Evolutionary conservation across 2,329 filamentous ascomycete species (phyloP), one percentile per base, ranked within the genome.

Genomic region (Diaporthe ilicicola): DNA sequence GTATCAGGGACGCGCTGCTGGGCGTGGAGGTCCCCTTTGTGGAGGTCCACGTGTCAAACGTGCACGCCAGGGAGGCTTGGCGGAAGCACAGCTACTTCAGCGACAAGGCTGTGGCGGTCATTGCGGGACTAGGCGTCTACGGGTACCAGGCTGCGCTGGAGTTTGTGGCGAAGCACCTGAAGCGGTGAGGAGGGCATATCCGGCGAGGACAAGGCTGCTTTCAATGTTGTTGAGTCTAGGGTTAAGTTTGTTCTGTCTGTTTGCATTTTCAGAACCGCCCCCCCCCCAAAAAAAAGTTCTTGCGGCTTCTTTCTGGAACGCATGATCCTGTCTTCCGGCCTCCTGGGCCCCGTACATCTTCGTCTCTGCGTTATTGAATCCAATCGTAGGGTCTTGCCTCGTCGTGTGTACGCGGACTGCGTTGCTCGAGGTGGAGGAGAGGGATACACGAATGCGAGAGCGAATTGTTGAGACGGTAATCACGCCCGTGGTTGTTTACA

Each of bases 41-140:
- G 56, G 93, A 95, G 82, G 80, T 94, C n/a, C 93, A 95, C 78
- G 87, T 94, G 42, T 90, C 86, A 69, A 95, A 95, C 79, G 88
- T 94, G 2, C 92, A 95, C 79, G 87, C 89, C 37, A 81, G 93
- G 10, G 93, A 95, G 82, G 76, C 84, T 1, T 95, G 89, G 76
- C 84, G 93, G 67, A 87, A 90, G 74, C 89, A 92, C 74, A 93
- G 91, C 74, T 94, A 92, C 76, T 83, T 95, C 74, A 90, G 88
- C 75, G 93, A 95, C 78, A 94, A 94, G 83, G 93, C 93, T 0
- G 87, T 88, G 32, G 93, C 90, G 0, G 90, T 94, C 10, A 90
- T 95, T 70, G 91, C 90, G 74, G 93, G 93, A 0, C 75, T 95
- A 78, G 90, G 90, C 0, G 84, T 85, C 19, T 90, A 83, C 78